Evolutionary conservation across 2,329 filamentous ascomycete genomes (phyloP), one percentile per base, ranked within the genome.

Genomic region (Colletotrichum neosansevieriae): DNA sequence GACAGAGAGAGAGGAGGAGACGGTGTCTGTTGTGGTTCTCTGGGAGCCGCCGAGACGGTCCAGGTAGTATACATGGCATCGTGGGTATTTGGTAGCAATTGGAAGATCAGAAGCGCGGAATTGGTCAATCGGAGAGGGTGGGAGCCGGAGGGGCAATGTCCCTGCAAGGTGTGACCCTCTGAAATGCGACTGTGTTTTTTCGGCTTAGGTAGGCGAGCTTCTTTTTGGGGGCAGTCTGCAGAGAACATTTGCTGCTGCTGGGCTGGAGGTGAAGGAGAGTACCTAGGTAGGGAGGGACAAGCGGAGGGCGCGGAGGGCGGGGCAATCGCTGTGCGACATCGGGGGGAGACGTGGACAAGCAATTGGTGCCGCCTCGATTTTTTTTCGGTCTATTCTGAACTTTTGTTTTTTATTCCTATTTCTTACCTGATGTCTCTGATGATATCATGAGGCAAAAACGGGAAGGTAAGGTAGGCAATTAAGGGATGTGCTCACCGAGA

Each of bases 91-190:
- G 24, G 38, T 29, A 17, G 21, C 15, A 58, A 15, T 49, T 36
- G 32, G 40, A n/a, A 54, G 58, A 50, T 42, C 32, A 34, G 21
- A 50, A 40, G 42, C 9, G 34, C 15, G 58, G 50, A 40, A 51
- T 67, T 57, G 63, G 53, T 63, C 60, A 38, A 58, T 34, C 19
- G 32, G 54, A 58, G 15, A 6, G 9, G 10, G 36, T 24, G 58
- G 56, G 29, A 12, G 29, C 53, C 49, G 61, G 54, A 58, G 49
- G 12, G 40, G 19, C 49, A 51, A 61, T 59, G 66, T 66, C 66
- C 24, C 62, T 56, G 49, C 61, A 69, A 66, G 54, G 66, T 69
- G 56, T 56, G 66, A 38, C 62, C 56, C 24, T 49, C 47, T 44
- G n/a, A 51, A 36, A 50, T 34, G 34, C 54, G 15, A 68, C 47